A percentile compares a stretch with the other conserved stretches of the same genome.
phyloP scores from a whole-genome alignment of 2,329 filamentous ascomycete genomes.

The Madurella mycetomatis region DNA sequence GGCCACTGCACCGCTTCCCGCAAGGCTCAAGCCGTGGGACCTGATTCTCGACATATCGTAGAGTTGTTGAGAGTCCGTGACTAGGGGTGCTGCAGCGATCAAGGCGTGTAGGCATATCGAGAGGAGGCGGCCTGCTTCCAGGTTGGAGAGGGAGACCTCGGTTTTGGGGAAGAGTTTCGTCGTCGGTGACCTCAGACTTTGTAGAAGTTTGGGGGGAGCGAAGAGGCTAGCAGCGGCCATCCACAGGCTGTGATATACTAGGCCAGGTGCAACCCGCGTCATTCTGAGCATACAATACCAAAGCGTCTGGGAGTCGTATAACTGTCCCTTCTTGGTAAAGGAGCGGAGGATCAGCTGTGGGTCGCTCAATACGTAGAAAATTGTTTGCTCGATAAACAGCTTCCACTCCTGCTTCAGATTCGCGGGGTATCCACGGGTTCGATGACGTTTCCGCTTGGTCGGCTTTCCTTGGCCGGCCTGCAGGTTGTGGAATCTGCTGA shows the following conservation, averaged over 20 bases:
- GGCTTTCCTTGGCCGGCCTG: constrained; percentile 28
- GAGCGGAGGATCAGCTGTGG: constrained; percentile 52
- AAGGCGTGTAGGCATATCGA: constrained; percentile 61
- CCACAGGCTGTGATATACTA: constrained; percentile 64
- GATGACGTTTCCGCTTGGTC: constrained; percentile 33
- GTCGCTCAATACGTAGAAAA: constrained; percentile 60
- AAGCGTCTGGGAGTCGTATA: constrained; percentile 57
- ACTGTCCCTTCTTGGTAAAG: constrained; percentile 49
- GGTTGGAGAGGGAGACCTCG: constrained; percentile 39
- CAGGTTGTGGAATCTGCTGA: constrained; percentile 30
- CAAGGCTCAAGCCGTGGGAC: constrained; percentile 48
- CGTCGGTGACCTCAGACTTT: constrained; percentile 37
- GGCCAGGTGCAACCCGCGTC: constrained; percentile 50
- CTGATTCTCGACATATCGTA: constrained; percentile 59
- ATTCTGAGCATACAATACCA: constrained; percentile 61
- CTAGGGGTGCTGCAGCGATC: constrained; percentile 52
- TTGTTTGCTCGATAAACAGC: constrained; percentile 57
- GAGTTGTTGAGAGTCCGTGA: constrained; percentile 44
- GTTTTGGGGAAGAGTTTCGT: constrained; percentile 35
- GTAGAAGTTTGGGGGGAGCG: constrained; percentile 45
- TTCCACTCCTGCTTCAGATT: constrained; percentile 49
- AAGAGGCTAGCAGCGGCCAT: constrained; percentile 56
- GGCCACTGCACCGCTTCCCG: constrained; percentile 42
- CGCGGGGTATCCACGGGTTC: constrained; percentile 26
- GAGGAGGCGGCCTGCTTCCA: constrained; percentile 50